These are phyloP conservation scores for Sphagnum fallax DNA, from an alignment of 228 moss, liverwort and hornwort genomes.

Conservation along the genomic window DNA sequence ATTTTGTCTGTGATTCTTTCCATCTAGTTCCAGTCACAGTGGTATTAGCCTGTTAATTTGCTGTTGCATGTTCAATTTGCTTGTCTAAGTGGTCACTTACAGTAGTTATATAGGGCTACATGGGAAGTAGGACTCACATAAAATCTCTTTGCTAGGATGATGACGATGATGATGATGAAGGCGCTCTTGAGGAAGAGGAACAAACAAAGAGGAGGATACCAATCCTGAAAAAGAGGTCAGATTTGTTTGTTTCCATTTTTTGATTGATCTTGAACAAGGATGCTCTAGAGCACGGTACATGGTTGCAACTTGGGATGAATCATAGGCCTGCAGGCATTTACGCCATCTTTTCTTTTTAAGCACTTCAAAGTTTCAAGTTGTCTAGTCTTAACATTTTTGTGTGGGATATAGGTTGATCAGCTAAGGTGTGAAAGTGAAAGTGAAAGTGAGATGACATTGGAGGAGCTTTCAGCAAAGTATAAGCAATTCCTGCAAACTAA, in stretches of 20 bases:
- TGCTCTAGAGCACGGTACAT: not conserved
- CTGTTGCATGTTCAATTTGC: no score
- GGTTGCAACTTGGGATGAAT: constrained; percentile 5
- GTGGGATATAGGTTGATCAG: constrained; percentile 45
- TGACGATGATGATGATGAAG: constrained; percentile 56
- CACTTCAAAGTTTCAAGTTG: not conserved
- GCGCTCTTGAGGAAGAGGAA: constrained; percentile 81
- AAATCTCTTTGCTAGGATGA: constrained; percentile 31
- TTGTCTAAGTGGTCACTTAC: no score
- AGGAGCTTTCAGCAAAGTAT: constrained; percentile 78
- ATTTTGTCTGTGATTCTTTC: no score
- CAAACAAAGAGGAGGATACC: constrained; percentile 27
- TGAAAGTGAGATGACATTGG: constrained; percentile 79
- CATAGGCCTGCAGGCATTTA: not conserved
- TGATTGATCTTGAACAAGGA: no score
- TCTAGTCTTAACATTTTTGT: not conserved
- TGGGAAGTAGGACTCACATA: not conserved
- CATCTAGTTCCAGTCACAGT: no score
- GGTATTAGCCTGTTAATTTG: no score
- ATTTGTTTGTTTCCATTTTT: not conserved
- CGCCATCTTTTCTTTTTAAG: no score
- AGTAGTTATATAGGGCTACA: no score
- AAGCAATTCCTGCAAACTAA: not conserved
- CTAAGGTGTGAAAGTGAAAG: constrained; percentile 64
- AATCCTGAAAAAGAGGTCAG: constrained; percentile 51